Evolutionary conservation across 495 filamentous ascomycete species (phyloP).

Genomic region (Trichocladium uniseriatum): DNA sequence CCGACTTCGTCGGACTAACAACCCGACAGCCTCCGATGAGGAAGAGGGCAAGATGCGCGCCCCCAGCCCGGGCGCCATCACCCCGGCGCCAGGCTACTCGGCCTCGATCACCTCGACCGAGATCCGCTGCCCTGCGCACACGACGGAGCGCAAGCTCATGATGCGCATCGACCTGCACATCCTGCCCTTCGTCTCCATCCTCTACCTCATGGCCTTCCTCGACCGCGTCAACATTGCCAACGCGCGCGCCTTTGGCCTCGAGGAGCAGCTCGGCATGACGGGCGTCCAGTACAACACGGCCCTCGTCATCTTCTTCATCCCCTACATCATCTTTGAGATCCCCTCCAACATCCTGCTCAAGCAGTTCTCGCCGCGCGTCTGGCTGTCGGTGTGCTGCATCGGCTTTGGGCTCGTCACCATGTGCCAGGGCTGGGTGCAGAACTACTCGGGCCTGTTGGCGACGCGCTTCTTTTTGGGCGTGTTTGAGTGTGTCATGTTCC

Average conservation of each 20-base stretch:
- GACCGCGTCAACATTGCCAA: conserved; percentile 73
- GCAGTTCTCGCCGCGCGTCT: conserved; percentile 68
- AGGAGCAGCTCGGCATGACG: conserved; percentile 50
- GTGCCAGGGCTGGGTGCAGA: conserved; percentile 71
- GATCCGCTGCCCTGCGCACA: conserved; percentile 22
- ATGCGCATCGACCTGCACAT: conserved; percentile 71
- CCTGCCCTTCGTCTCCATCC: conserved; percentile 68
- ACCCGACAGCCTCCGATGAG: conserved; percentile 1
- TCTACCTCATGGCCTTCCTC: conserved; percentile 82
- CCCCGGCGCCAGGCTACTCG: background rate
- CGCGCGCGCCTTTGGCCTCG: conserved; percentile 53
- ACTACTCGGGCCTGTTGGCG: conserved; percentile 67
- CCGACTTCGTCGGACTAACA: background rate
- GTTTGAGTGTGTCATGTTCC: conserved; percentile 87
- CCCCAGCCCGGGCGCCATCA: background rate
- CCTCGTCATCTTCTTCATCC: conserved; percentile 85
- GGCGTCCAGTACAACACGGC: conserved; percentile 63
- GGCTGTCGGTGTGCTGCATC: conserved; percentile 76
- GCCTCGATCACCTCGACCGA: background rate
- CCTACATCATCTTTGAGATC: conserved; percentile 80
- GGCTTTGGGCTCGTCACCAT: conserved; percentile 68
- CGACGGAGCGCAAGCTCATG: conserved; percentile 56
- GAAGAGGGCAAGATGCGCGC: background rate
- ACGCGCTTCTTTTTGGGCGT: conserved; percentile 83
- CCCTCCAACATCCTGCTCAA: conserved; percentile 85